Percentiles rank a stretch among this genome's conserved stretches.
Evolutionary conservation across 352 stramenopile genomes (phyloP).

Genomic region (Pythium folliculosum): DNA sequence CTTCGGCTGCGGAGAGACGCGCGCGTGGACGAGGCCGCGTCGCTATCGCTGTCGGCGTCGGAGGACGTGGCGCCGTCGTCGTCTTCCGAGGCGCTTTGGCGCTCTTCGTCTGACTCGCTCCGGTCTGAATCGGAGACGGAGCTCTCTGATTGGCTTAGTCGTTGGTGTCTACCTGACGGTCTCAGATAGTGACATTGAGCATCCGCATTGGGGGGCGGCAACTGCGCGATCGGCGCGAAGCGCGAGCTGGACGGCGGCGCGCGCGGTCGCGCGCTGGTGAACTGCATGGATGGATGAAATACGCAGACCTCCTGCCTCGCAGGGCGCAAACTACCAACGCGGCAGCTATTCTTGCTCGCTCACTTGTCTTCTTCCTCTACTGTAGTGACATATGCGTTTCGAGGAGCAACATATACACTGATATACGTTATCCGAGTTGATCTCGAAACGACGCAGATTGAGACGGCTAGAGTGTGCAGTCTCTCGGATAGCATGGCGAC

Average conservation of each 20-base stretch:
- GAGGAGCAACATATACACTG: background rate
- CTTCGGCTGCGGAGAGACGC: slow-evolving; percentile 14
- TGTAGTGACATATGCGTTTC: slow-evolving; percentile 15
- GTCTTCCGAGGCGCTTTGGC: slow-evolving; percentile 4
- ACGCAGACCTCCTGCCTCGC: too few relatives aligned
- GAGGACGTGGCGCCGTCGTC: slow-evolving; percentile 1
- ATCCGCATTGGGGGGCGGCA: background rate
- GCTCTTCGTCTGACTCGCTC: slow-evolving; percentile 25
- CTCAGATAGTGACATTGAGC: slow-evolving; percentile 23
- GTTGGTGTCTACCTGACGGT: background rate
- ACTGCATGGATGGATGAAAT: slow-evolving; percentile 3
- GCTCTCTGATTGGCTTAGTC: slow-evolving; percentile 26
- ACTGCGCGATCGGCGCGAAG: slow-evolving; percentile 13
- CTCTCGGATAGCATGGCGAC: slow-evolving; percentile 26
- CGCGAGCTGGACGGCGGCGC: background rate
- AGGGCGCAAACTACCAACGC: background rate
- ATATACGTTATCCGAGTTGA: background rate
- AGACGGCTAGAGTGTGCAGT: background rate
- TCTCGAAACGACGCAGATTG: slow-evolving; percentile 14
- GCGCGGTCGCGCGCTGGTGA: background rate
- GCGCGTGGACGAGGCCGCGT: background rate
- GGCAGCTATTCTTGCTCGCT: slow-evolving; percentile 19
- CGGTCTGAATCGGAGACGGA: slow-evolving; percentile 19
- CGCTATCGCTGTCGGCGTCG: slow-evolving; percentile 20
- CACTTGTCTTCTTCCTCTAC: background rate